These are phyloP conservation scores for Heterobasidion occidentale DNA, from an alignment of 1,284 basidiomycete species.

Conservation along the genomic window DNA sequence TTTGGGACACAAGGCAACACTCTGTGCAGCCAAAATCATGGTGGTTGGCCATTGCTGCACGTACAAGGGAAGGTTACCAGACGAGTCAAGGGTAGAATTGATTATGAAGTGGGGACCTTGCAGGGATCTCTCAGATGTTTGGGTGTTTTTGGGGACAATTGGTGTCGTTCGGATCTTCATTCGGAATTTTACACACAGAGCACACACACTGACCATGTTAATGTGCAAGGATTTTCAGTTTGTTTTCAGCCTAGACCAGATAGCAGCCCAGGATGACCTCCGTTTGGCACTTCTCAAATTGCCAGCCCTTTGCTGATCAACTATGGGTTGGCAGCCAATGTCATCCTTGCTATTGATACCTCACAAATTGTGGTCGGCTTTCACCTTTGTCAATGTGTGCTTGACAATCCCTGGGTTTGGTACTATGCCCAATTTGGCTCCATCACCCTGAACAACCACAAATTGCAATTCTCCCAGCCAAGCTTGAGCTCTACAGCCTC, in stretches of 20 bases:
- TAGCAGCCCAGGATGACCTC: constrained; percentile 10
- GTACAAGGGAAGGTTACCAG: constrained; percentile 14
- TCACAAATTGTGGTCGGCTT: constrained; percentile 24
- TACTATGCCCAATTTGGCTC: constrained; percentile 17
- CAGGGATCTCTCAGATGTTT: constrained; percentile 1
- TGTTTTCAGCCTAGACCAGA: constrained; percentile 11
- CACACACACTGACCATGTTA: constrained; percentile 8
- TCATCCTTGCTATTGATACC: constrained; percentile 26
- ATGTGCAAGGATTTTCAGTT: constrained; percentile 11
- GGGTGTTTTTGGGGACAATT: constrained; percentile 5
- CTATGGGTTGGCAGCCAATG: constrained; percentile 15
- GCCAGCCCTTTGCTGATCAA: constrained; percentile 22
- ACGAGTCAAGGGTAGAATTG: constrained; percentile 2
- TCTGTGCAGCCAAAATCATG: constrained; percentile 12
- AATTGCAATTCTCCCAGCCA: constrained; percentile 32
- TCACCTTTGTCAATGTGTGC: constrained; percentile 19
- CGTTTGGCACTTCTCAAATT: constrained; percentile 13
- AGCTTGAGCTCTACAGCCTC: constrained; percentile 31
- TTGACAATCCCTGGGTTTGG: neutral
- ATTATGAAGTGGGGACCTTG: constrained; percentile 18
- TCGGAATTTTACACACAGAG: constrained; percentile 10
- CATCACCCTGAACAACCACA: constrained; percentile 26
- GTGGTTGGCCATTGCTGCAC: constrained; percentile 21
- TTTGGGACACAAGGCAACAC: constrained; percentile 13
- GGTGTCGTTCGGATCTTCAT: constrained; percentile 16